Conservation (phyloP, 2,329 filamentous ascomycete species). For the Massarina eburnea region DNA sequence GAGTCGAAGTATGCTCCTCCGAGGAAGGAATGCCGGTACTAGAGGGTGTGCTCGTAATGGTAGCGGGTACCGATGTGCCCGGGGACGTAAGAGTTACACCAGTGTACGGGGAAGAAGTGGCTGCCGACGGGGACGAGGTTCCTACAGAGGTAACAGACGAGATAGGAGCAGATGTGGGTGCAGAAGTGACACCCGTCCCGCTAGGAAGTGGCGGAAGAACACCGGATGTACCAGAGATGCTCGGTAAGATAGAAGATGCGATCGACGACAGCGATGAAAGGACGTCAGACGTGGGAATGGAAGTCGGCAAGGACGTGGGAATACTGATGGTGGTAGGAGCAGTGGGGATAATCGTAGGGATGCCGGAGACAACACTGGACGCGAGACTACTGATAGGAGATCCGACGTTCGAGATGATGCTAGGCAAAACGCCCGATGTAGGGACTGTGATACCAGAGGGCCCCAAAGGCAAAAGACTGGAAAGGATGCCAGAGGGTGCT, state of each 20-base stretch:
- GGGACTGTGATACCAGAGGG: conserved; percentile 9
- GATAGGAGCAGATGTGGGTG: not conserved
- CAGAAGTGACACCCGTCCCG: not conserved
- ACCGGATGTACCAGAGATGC: not conserved
- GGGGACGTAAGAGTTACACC: too few species aligned
- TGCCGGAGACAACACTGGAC: not conserved
- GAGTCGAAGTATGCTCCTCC: conserved; percentile 13
- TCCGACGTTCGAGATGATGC: conserved; percentile 13
- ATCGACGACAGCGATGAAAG: not conserved
- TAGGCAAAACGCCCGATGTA: conserved; percentile 17
- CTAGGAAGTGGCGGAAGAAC: conserved; percentile 1
- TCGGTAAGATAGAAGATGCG: not conserved
- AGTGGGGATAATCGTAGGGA: conserved; percentile 12
- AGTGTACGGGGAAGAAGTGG: too few species aligned
- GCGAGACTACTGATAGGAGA: not conserved
- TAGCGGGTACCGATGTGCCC: too few species aligned
- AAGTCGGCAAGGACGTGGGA: conserved; percentile 8
- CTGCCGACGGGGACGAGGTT: too few species aligned
- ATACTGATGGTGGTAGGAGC: conserved; percentile 9
- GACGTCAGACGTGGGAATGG: conserved; percentile 4
- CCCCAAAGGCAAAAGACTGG: not conserved
- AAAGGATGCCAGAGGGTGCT: not conserved
- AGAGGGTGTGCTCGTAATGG: too few species aligned
- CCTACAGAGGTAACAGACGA: too few species aligned
- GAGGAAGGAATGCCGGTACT: too few species aligned